These are phyloP conservation scores for Termitomyces sp. DNA, from an alignment of 1,284 basidiomycete genomes.

Conservation along the genomic window DNA sequence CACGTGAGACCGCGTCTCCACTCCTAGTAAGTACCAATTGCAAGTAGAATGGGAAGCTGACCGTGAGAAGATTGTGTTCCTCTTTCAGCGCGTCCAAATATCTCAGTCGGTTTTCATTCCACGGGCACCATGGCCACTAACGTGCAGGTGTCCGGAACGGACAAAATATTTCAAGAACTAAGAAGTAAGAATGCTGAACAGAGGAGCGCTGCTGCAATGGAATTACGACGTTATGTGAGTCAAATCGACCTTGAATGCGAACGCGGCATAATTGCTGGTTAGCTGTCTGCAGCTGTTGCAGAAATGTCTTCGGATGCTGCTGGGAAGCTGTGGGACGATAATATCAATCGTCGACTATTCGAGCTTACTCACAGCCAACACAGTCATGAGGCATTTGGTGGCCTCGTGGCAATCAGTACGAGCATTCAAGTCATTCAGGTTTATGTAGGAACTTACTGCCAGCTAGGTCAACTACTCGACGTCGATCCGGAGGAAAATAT, in stretches of 20 bases:
- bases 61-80: conserved; percentile 4
- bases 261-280: conserved; percentile 12
- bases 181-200: conserved; percentile 58
- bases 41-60: no score
- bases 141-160: conserved; percentile 48
- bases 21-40: no score
- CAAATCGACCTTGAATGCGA: conserved; percentile 6
- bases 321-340: conserved; percentile 77
- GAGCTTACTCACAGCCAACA: conserved; percentile 80
- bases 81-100: neutral
- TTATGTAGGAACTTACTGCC: conserved; percentile 10
- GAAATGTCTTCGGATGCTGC: conserved; percentile 76
- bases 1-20: no score
- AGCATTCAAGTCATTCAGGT: conserved; percentile 16
- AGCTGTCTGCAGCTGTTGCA: conserved; percentile 68
- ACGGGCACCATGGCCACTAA: conserved; percentile 49
- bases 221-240: conserved; percentile 68
- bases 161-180: conserved; percentile 63
- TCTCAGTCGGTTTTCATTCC: neutral
- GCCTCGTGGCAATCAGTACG: conserved; percentile 77
- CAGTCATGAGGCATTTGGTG: conserved; percentile 73
- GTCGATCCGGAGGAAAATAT: conserved; percentile 71
- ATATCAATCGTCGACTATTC: conserved; percentile 74
- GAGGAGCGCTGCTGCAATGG: conserved; percentile 59
- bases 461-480: conserved; percentile 63